Conservation (phyloP, 2,329 filamentous ascomycete species). For the Apiospora hydei region DNA sequence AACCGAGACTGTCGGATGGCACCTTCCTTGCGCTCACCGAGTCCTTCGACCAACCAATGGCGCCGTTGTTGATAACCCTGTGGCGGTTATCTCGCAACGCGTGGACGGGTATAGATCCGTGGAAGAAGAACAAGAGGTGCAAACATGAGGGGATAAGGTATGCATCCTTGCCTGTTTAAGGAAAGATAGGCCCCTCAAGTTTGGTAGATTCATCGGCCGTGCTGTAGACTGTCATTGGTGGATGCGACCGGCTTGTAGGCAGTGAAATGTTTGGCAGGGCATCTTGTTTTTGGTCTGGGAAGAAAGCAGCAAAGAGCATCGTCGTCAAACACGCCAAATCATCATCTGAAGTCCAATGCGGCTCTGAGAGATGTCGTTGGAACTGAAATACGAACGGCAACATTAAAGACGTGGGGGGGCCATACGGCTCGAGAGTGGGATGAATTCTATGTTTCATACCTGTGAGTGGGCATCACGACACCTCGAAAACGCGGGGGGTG, state of each 20-base stretch:
- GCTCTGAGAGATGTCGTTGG: slow-evolving; percentile 20
- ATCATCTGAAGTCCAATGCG: slow-evolving; percentile 20
- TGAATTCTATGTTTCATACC: slow-evolving; percentile 7
- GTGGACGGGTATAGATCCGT: slow-evolving; percentile 1
- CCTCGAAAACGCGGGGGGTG: slow-evolving; percentile 14
- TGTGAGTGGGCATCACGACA: slow-evolving; percentile 19
- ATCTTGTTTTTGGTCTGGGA: not conserved
- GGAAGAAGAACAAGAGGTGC: not conserved
- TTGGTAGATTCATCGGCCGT: not conserved
- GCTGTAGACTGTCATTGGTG: slow-evolving; percentile 1
- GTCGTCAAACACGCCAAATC: not conserved
- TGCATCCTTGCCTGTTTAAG: slow-evolving; percentile 7
- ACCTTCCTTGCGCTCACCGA: slow-evolving; percentile 9
- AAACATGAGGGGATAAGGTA: not conserved
- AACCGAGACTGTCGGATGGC: slow-evolving; percentile 1
- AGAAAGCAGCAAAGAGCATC: not conserved
- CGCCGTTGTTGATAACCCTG: not conserved
- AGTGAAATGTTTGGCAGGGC: not conserved
- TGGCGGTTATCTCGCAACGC: slow-evolving; percentile 6
- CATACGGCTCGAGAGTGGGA: slow-evolving; percentile 17
- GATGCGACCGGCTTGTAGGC: not conserved
- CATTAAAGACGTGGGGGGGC: slow-evolving; percentile 18
- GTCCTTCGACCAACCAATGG: not conserved
- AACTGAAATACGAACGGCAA: slow-evolving; percentile 7
- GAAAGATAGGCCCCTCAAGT: not conserved